Evolutionary conservation across 2,329 filamentous ascomycete species (phyloP).

Genomic region (Talaromyces sp.): DNA sequence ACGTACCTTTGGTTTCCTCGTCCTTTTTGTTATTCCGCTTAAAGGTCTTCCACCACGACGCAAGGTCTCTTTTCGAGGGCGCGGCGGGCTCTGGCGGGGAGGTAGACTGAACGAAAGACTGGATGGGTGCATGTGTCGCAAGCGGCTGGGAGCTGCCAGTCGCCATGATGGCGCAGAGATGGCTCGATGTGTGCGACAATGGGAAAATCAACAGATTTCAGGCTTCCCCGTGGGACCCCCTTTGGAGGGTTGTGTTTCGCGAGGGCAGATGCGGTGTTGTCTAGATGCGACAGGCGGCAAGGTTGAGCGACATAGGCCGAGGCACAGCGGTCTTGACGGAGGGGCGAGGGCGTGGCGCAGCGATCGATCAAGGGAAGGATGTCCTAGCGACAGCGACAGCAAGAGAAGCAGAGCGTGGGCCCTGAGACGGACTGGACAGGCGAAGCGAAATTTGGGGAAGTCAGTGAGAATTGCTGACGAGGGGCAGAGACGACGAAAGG

Average conservation of each 20-base stretch:
- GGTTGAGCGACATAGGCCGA: not conserved
- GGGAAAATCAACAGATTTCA: not conserved
- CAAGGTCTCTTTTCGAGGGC: slow-evolving; percentile 79
- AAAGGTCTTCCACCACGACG: slow-evolving; percentile 97
- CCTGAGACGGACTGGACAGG: not conserved
- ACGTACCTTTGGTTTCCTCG: slow-evolving; percentile 56
- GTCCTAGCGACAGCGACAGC: not conserved
- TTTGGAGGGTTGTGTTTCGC: not conserved
- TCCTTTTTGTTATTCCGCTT: slow-evolving; percentile 64
- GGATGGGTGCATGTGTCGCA: slow-evolving; percentile 29
- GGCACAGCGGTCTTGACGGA: not conserved
- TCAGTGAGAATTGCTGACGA: not conserved
- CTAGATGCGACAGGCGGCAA: not conserved
- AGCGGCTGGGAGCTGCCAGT: slow-evolving; percentile 34
- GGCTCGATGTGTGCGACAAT: not conserved
- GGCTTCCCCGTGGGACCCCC: not conserved
- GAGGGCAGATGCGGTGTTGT: not conserved
- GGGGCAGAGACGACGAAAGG: not conserved
- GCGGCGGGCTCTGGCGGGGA: slow-evolving; percentile 56
- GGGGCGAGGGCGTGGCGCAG: not conserved
- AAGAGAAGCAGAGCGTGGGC: not conserved
- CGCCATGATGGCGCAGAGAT: slow-evolving; percentile 24
- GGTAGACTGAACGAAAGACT: slow-evolving; percentile 20
- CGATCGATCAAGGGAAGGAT: not conserved
- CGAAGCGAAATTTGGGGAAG: not conserved